Evolutionary conservation across 495 filamentous ascomycete genomes (phyloP).

Genomic region (Friedmanniomyces endolithicus): DNA sequence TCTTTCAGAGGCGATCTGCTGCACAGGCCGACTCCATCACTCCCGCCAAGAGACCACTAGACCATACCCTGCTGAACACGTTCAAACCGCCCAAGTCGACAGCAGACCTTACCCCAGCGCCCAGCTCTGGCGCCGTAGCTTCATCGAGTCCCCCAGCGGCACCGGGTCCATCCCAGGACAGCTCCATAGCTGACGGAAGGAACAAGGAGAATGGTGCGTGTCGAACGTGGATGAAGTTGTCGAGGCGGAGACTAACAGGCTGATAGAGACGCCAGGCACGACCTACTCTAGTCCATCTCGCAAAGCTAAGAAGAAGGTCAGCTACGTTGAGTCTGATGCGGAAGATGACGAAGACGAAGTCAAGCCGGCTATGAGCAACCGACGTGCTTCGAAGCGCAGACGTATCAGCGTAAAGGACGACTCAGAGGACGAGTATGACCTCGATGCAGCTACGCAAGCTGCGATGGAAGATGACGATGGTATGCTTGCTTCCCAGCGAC

Average conservation of each 20-base stretch:
- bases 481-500: constrained; percentile 17
- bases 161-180: constrained; percentile 23
- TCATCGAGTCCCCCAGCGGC: constrained; percentile 41
- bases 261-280: constrained; percentile 28
- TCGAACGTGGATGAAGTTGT: constrained; percentile 22
- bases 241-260: constrained; percentile 22
- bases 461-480: constrained; percentile 52
- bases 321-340: constrained; percentile 53
- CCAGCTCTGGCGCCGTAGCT: constrained; percentile 60
- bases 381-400: constrained; percentile 26
- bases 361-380: constrained; percentile 27
- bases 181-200: constrained; percentile 11
- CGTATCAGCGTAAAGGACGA: constrained; percentile 35
- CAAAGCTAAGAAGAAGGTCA: constrained; percentile 46
- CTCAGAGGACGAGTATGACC: constrained; percentile 60
- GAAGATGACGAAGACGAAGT: constrained; percentile 49
- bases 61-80: constrained; percentile 24
- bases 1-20: constrained; percentile 60
- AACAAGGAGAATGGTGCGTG: constrained; percentile 34
- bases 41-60: constrained; percentile 34
- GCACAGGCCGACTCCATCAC: constrained; percentile 26
- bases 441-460: constrained; percentile 39
- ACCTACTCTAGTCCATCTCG: constrained; percentile 45
- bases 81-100: constrained; percentile 9
- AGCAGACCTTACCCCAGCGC: constrained; percentile 51